Conservation (phyloP, 73 alveolate genomes). For the Tetrahymena elliotti region DNA sequence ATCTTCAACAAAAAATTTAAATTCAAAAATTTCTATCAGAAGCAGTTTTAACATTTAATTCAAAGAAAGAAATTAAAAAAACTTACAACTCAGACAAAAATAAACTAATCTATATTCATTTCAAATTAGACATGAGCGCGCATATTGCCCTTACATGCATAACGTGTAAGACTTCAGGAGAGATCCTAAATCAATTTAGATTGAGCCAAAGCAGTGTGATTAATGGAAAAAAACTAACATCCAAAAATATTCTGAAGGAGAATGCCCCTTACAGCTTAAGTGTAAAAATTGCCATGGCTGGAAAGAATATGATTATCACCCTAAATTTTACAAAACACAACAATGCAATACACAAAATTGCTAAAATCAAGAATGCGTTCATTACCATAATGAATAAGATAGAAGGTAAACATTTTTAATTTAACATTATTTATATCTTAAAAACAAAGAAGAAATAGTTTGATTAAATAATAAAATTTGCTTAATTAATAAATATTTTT, state of each 20-base stretch:
- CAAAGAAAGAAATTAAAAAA: too few species aligned
- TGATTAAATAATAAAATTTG: too few species aligned
- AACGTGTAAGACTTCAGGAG: constrained; percentile 43
- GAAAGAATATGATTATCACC: constrained; percentile 51
- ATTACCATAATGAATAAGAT: constrained; percentile 18
- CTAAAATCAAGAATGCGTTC: constrained; percentile 11
- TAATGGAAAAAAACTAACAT: constrained; percentile 31
- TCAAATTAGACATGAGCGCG: constrained; percentile 19
- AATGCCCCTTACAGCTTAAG: constrained; percentile 35
- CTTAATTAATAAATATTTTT: neutral
- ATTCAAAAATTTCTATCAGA: too few species aligned
- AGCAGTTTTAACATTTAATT: neutral
- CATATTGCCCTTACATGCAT: constrained; percentile 40
- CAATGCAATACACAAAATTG: constrained; percentile 23
- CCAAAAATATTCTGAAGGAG: constrained; percentile 2
- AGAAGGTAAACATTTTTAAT: neutral
- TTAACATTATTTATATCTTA: neutral
- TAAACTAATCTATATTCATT: neutral
- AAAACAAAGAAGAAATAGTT: too few species aligned
- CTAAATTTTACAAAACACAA: constrained; percentile 18
- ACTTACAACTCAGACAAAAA: too few species aligned
- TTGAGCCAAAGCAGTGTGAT: constrained; percentile 24
- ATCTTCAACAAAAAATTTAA: neutral
- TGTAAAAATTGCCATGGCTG: constrained; percentile 42
- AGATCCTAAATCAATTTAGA: constrained; percentile 25